Percentiles rank a stretch among this genome's conserved stretches.
These are phyloP conservation scores for Apostasia shenzhenica DNA, from an alignment of 106 monocot species.

Conservation along the genomic window DNA sequence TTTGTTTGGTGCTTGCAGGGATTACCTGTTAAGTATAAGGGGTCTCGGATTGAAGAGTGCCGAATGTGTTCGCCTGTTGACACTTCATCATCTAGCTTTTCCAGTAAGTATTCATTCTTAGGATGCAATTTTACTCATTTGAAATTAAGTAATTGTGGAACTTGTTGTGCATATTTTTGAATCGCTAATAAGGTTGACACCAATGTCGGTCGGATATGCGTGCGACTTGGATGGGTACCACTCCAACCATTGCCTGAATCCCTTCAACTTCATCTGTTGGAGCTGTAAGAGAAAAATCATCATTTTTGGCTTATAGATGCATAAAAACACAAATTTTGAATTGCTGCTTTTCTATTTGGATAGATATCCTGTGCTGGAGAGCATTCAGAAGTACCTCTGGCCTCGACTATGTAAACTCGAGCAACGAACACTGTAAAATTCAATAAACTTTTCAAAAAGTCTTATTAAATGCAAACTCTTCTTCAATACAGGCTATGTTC, in stretches of 20 bases:
- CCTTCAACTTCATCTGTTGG: slow-evolving; percentile 84
- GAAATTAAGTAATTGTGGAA: neutral
- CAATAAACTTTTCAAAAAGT: neutral
- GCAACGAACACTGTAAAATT: slow-evolving; percentile 45
- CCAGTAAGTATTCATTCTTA: slow-evolving; percentile 42
- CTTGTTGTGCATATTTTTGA: neutral
- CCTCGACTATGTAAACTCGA: slow-evolving; percentile 65
- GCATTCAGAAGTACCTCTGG: slow-evolving; percentile 76
- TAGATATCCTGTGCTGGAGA: slow-evolving; percentile 91
- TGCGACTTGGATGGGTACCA: slow-evolving; percentile 96
- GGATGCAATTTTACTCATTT: neutral
- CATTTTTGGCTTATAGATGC: neutral
- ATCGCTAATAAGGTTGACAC: slow-evolving; percentile 67
- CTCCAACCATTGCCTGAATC: slow-evolving; percentile 92
- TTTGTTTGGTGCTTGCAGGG: slow-evolving; percentile 41
- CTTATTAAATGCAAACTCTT: neutral
- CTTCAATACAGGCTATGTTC: neutral
- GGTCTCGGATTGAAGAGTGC: slow-evolving; percentile 95
- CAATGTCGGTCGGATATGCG: slow-evolving; percentile 92
- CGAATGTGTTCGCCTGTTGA: slow-evolving; percentile 93
- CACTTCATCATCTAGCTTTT: slow-evolving; percentile 93
- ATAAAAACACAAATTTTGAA: neutral
- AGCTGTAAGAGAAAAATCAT: slow-evolving; percentile 45
- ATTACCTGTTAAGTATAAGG: slow-evolving; percentile 81
- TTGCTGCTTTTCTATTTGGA: slow-evolving; percentile 9